phyloP scores from a whole-genome alignment of 331 rosid genomes.

The Pyrus hybrid region DNA sequence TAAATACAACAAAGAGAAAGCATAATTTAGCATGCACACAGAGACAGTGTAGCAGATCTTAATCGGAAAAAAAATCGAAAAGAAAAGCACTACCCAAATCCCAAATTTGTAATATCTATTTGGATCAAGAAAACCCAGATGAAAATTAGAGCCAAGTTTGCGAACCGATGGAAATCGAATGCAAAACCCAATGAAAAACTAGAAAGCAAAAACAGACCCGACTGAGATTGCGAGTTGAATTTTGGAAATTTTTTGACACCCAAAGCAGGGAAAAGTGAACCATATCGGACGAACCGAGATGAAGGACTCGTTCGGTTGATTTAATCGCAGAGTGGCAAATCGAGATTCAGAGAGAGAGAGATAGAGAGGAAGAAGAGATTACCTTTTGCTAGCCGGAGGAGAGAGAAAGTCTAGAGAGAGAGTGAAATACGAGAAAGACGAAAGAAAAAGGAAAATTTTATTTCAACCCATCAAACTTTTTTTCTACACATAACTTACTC shows the following conservation, averaged over 20 bases:
- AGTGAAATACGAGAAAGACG: not conserved
- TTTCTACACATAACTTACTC: too few relatives aligned
- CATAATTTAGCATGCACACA: not conserved
- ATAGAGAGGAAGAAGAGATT: not conserved
- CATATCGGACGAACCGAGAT: not conserved
- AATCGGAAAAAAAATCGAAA: not conserved
- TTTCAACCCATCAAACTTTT: too few relatives aligned
- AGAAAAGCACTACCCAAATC: not conserved
- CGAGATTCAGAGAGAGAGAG: not conserved
- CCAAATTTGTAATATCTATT: not conserved
- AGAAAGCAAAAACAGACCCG: not conserved
- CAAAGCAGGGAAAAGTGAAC: not conserved
- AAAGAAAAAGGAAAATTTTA: too few relatives aligned
- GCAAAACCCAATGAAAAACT: not conserved
- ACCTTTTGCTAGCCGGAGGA: not conserved
- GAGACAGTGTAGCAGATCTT: constrained; percentile 3
- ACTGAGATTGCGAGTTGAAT: not conserved
- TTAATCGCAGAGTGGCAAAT: not conserved
- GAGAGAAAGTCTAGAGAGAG: not conserved
- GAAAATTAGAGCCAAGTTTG: not conserved
- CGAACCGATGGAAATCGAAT: not conserved
- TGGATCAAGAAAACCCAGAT: not conserved
- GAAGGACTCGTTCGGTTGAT: not conserved
- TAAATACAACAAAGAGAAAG: not conserved
- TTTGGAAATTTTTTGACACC: not conserved